These are phyloP conservation scores for Teratosphaeriaceae sp. DNA, from an alignment of 2,329 filamentous ascomycete genomes.

Conservation along the genomic window DNA sequence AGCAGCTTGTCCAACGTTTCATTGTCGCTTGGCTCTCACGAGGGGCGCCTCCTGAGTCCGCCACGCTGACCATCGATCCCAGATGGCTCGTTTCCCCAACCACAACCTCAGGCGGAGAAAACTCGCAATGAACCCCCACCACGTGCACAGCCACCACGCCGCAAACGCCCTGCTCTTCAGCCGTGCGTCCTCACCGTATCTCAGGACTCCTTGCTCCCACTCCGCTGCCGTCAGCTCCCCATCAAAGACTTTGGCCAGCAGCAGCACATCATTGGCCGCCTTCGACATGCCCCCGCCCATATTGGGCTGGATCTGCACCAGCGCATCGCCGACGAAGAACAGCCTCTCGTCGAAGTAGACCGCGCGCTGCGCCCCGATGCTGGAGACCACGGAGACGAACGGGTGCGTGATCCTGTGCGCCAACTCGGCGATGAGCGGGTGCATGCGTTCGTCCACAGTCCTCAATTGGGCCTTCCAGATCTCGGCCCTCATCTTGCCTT, in stretches of 20 bases:
- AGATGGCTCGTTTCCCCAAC: neutral
- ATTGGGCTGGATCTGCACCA: constrained; percentile 24
- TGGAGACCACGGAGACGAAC: constrained; percentile 24
- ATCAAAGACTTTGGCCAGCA: constrained; percentile 20
- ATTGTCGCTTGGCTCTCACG: no score
- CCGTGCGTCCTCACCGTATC: constrained; percentile 7
- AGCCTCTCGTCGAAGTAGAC: constrained; percentile 20
- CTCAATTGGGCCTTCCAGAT: constrained; percentile 23
- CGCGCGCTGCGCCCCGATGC: constrained; percentile 17
- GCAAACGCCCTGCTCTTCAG: constrained; percentile 12
- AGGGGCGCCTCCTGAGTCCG: no score
- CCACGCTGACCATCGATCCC: neutral
- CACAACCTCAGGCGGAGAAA: neutral
- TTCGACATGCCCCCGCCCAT: constrained; percentile 22
- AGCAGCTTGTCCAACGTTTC: no score
- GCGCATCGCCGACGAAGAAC: constrained; percentile 26
- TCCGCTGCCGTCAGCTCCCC: constrained; percentile 10
- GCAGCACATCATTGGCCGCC: constrained; percentile 18
- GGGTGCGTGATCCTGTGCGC: constrained; percentile 20
- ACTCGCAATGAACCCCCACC: neutral
- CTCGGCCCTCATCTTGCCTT: constrained; percentile 22
- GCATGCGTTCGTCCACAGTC: constrained; percentile 14
- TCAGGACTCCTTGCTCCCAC: constrained; percentile 15
- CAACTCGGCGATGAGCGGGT: constrained; percentile 20
- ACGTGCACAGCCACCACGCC: neutral